phyloP scores from a whole-genome alignment of 1,284 basidiomycete species.

The Hemileia vastatrix region DNA sequence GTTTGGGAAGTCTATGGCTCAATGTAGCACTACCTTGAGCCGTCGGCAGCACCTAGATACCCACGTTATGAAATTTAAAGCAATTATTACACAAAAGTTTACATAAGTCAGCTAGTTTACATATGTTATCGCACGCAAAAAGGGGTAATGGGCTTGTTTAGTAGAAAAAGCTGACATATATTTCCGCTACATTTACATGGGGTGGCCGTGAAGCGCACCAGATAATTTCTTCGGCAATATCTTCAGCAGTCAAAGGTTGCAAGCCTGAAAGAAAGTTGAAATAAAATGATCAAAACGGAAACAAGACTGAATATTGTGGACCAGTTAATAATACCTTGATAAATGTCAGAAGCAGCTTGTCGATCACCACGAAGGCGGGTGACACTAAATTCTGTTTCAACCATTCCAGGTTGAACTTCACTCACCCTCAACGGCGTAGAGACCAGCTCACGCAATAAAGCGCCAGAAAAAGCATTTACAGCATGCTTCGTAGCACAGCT shows the following conservation, averaged over 20 bases:
- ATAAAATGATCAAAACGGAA: constrained; percentile 28
- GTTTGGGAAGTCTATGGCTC: constrained; percentile 8
- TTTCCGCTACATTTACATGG: constrained; percentile 43
- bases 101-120: not conserved
- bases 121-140: not conserved
- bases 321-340: constrained; percentile 56
- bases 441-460: constrained; percentile 72
- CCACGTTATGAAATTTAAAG: not conserved
- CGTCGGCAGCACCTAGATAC: constrained; percentile 14
- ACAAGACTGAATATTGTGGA: not conserved
- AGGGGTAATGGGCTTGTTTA: not conserved
- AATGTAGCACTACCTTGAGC: constrained; percentile 21
- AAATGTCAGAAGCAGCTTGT: constrained; percentile 71
- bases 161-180: constrained; percentile 14
- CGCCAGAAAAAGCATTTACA: constrained; percentile 74
- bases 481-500: constrained; percentile 77
- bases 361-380: constrained; percentile 78
- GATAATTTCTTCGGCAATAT: constrained; percentile 82
- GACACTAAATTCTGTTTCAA: constrained; percentile 64
- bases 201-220: constrained; percentile 69
- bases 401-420: constrained; percentile 64
- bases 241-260: constrained; percentile 29
- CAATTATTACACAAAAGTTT: not conserved
- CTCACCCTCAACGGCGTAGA: constrained; percentile 82
- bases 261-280: constrained; percentile 24